Base-by-base conservation (phyloP, 2,329 filamentous ascomycete species). In the Harringtonia lauricola region DNA sequence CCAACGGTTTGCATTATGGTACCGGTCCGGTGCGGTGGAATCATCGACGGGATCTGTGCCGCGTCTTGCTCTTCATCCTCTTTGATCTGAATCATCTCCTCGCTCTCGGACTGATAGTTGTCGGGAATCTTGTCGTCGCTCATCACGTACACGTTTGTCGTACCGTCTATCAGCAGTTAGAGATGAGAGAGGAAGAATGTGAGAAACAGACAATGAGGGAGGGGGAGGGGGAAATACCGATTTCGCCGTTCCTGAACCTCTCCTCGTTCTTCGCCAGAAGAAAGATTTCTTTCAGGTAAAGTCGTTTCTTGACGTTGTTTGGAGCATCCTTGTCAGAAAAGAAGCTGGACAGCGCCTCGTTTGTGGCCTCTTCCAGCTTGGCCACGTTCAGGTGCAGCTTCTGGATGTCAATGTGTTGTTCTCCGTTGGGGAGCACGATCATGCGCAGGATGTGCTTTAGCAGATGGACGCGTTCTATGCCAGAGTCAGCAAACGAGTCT, bases 361-460 rank as follows among this genome's bases (percentile, higher is more conserved):
- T 68, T 0, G 77, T 79, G 2, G 71, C 66, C 24, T 75, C 70
- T 48, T 81, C 74, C 3, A 82, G 60, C 52, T 74, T 76, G 42
- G 63, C 63, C 17, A 79, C 66, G 41, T 65, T 71, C 8, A 81
- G 60, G 26, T 65, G 63, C 9, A 75, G 60, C 50, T 74, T 76
- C 49, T 67, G 65, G 13, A 80, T 67, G 18, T 72, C 67, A 0
- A 57, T 57, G 42, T 76, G 72, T 46, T 76, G 73, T 34, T 61
- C 64, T 0, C 64, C 53, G 30, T 60, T 63, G 2, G 74, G 73
- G 46, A 72, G 63, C 10, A 75, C 61, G 2, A 81, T 63, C 60
- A 81, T 64, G 22, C 67, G 64, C n/a, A 81, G 55, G 35, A 81
- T 79, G 48, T 81, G 76, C 37, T 68, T 68, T 4, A 81, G 61